Base-by-base conservation (phyloP, 2,329 filamentous ascomycete species). In the Pestalotiopsis sp. region DNA sequence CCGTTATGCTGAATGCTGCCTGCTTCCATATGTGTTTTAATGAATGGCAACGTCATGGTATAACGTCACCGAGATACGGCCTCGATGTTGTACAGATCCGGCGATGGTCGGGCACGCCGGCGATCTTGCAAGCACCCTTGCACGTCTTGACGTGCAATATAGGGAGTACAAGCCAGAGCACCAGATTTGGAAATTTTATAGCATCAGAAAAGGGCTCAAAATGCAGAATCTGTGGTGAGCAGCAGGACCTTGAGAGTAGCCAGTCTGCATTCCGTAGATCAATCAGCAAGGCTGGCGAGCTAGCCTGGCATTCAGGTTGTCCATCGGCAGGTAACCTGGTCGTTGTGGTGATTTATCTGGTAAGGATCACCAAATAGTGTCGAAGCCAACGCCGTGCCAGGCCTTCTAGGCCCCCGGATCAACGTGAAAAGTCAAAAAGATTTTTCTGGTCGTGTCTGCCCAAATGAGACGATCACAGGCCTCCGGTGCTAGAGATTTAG, bases 151-250 rank as follows among this genome's bases (percentile, higher is more conserved):
- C 25, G 14, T 62, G 59, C 59, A 52, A 23, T 17, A 36, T 36
- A 36, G 27, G 27, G 27, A 31, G 62, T 20, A 14, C 61, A 45
- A 49, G 39, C 11, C 23, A 67, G 65, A 39, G 5, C 31, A 62
- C 69, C 68, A 67, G 61, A 69, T 69, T 61, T 68, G 61, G 71
- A 72, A 68, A 68, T 70, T 73, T 72, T 70, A 71, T 69, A 69
- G 70, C 68, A 31, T 27, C 17, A 52, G 45, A 52, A 23, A 52
- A n/a, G 17, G 41, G 41, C 13, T 17, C 41, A 45, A 25, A 39
- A 20, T 41, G 31, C 7, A 62, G 27, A 11, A 38, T 41, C 27
- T 62, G 12, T 36, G 25, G 13, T 36, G n/a, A 39, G 38, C 17
- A 36, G 9, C 31, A 36, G 31, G 31, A 36, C 31, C 27, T 36